Evolutionary conservation across 441 rosid species (phyloP), one percentile per base, ranked within the genome.

Genomic region (Erodium texanum): DNA sequence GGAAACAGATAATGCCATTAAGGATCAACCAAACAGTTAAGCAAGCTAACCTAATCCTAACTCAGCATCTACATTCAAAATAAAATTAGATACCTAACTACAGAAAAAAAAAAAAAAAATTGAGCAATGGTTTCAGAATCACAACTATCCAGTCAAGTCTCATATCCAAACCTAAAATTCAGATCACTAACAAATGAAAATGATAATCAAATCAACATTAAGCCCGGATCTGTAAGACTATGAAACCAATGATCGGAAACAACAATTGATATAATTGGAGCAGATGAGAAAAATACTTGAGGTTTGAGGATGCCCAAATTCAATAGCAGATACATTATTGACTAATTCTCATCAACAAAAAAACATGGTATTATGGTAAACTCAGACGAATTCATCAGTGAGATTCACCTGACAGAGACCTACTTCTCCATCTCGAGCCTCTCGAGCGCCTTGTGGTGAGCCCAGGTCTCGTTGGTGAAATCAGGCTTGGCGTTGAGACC

Each of bases 401-500:
- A 27, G 29, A 27, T 27, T 27, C 2, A 27, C 29, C 29, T 27
- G 29, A 27, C 29, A 6, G 20, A 50, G 58, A 50, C 19, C 20
- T 20, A 58, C 14, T 5, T 58, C 62, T 70, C 77, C 67, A 66
- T 62, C 67, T 74, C 64, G 64, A 74, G 77, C 67, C 77, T 67
- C 58, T 74, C 73, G 56, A 74, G 71, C 32, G 77, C 77, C 71
- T 74, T 74, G 70, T 70, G 48, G 65, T 74, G 77, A 56, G 77
- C 77, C 77, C 77, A 74, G 23, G 77, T 70, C 73, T 74, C 74
- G 68, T 70, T 74, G 36, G 73, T 61, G 16, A 74, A 71, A 70
- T 74, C 77, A 52, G 77, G 77, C 70, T 74, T 74, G 48, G 77
- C 77, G 65, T 74, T 74, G 73, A 74, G 77, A 27, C 73, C 77